A percentile compares a stretch with the other conserved stretches of the same genome.
phyloP scores from a whole-genome alignment of 2,329 filamentous ascomycete genomes.

The Hymenoscyphus albidus region DNA sequence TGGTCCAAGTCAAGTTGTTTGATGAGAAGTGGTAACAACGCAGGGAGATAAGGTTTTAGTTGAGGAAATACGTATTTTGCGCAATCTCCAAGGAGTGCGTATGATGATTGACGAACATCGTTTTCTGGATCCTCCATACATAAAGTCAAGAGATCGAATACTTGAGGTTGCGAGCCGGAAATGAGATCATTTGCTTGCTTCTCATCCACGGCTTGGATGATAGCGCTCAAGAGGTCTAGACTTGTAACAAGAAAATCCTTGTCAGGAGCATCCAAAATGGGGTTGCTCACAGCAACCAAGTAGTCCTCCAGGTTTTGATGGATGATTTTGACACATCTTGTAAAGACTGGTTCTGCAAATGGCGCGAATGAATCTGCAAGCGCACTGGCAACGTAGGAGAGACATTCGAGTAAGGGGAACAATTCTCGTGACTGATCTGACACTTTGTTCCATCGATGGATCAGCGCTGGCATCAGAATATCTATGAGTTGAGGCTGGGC shows the following conservation, averaged over 20 bases:
- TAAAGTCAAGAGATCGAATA: constrained; percentile 86
- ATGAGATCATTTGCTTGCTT: constrained; percentile 74
- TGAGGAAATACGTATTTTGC: constrained; percentile 87
- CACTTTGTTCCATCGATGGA: constrained; percentile 82
- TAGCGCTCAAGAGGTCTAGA: constrained; percentile 85
- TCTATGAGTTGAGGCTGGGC: constrained; percentile 77
- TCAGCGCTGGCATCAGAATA: constrained; percentile 87
- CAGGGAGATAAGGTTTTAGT: constrained; percentile 68
- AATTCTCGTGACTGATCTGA: constrained; percentile 87
- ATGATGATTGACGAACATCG: constrained; percentile 93
- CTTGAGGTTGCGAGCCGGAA: constrained; percentile 68
- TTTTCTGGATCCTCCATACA: constrained; percentile 91
- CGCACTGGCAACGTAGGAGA: constrained; percentile 89
- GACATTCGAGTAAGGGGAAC: constrained; percentile 91
- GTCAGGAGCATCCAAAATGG: constrained; percentile 71
- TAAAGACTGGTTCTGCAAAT: constrained; percentile 83
- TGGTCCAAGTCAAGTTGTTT: constrained; percentile 80
- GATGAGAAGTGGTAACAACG: constrained; percentile 76
- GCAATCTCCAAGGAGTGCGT: constrained; percentile 90
- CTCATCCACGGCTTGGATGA: constrained; percentile 81
- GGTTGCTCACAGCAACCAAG: constrained; percentile 64
- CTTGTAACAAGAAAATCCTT: constrained; percentile 97
- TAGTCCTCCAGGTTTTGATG: constrained; percentile 85
- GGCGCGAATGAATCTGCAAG: constrained; percentile 78
- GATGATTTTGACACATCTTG: constrained; percentile 84